Evolutionary conservation across 129 eudicot species (phyloP), one percentile per base, ranked within the genome.

Genomic region (Lonicera japonica): DNA sequence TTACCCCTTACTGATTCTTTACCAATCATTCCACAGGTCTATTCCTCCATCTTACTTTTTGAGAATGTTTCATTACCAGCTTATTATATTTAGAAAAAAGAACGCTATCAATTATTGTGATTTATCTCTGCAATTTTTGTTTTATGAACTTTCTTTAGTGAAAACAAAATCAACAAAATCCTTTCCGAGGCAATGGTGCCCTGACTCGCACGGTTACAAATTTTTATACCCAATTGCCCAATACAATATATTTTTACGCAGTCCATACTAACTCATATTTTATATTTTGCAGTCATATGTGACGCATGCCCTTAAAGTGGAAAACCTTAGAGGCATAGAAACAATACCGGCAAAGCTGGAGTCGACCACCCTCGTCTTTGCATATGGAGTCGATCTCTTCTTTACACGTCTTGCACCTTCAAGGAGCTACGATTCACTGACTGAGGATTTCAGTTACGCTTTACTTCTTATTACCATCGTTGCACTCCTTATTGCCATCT

Each of bases 381-480:
- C 96, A 43, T 77, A 94, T 51, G 99, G 99, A n/a, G 78, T 83
- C 23, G 99, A 94, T 79, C 85, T 94, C 56, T 94, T 94, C 60
- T 88, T 78, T 63, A 85, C 99, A 21, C 79, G 94, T 8, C 84
- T 94, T 52, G 99, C 99, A 50, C 99, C 99, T 23, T 94, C 99
- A 22, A 85, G 66, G 76, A 94, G 92, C 15, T 94, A 94, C n/a
- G 99, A 94, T 66, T 94, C 96, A 21, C 92, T 94, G 2, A 94
- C 96, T 0, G 99, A 94, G 55, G 99, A 94, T 76, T 94, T 94
- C 84, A 94, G 92, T 78, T 94, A 94, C 21, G 96, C 99, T 23
- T 63, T 94, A 60, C 99, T 94, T 17, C 83, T 94, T 34, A 68
- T 94, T 25, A 94, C 96, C 0, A 94, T 94, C 63, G 80, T 85